Percentiles rank a stretch among this genome's conserved stretches.
Conservation (phyloP, 768 basidiomycete genomes). For the Cyclocybe aegerita region DNA sequence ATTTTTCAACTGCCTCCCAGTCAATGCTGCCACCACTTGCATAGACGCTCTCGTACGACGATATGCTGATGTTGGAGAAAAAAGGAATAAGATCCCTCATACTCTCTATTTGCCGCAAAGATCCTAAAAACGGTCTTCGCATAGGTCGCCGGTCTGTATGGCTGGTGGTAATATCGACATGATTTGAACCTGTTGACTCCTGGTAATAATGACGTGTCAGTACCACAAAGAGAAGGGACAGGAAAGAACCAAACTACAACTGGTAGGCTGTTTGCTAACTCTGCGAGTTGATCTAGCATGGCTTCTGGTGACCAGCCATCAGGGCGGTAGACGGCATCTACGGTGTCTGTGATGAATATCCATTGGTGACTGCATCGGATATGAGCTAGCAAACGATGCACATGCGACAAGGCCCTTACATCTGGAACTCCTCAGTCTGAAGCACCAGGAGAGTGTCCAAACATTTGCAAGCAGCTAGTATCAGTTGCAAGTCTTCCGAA, state of each 20-base stretch:
- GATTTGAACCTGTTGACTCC: slow-evolving; percentile 25
- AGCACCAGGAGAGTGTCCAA: slow-evolving; percentile 89
- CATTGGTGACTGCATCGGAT: slow-evolving; percentile 76
- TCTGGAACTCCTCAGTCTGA: slow-evolving; percentile 97
- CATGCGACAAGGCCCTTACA: slow-evolving; percentile 46
- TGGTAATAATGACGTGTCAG: slow-evolving; percentile 12
- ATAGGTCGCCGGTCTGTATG: slow-evolving; percentile 44
- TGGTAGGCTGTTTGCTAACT: slow-evolving; percentile 74
- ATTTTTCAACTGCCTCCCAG: slow-evolving; percentile 85
- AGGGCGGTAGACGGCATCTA: slow-evolving; percentile 89
- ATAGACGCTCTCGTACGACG: slow-evolving; percentile 90
- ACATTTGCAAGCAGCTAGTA: slow-evolving; percentile 92
- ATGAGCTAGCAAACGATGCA: slow-evolving; percentile 5
- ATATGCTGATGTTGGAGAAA: slow-evolving; percentile 86
- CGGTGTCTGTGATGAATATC: slow-evolving; percentile 98
- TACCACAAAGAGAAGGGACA: background rate
- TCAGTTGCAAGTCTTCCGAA: slow-evolving; percentile 79
- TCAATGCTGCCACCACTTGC: slow-evolving; percentile 79
- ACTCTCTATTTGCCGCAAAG: slow-evolving; percentile 74
- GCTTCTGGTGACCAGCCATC: slow-evolving; percentile 83
- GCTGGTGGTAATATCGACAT: slow-evolving; percentile 25
- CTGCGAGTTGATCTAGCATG: slow-evolving; percentile 88
- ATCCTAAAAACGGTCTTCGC: slow-evolving; percentile 73
- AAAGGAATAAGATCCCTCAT: slow-evolving; percentile 87
- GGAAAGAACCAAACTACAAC: slow-evolving; percentile 26